Base-by-base conservation (phyloP, 148 eudicot species). In the Chenopodium quinoa region DNA sequence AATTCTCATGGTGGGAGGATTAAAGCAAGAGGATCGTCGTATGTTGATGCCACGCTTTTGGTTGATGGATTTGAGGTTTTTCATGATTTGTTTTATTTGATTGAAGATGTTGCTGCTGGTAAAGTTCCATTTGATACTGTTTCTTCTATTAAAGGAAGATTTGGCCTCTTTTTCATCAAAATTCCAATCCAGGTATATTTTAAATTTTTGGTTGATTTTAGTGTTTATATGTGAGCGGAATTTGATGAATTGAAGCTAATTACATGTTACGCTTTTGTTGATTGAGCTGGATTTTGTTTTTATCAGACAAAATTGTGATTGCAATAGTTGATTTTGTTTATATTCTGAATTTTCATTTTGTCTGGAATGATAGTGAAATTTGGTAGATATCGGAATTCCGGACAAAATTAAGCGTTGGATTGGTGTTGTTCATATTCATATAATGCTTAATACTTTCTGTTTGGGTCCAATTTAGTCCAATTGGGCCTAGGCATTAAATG, bases 81-180 rank as follows among this genome's bases (percentile, higher is more conserved):
- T 29, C 93, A 91, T 71, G 93, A 91, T 85, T 73, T 86, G 23
- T 25, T 91, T 29, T 88, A 89, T 46, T 82, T 91, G 80, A 77
- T 91, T 34, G 89, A 82, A 32, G 93, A 91, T 83, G 76, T 90
- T 67, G 90, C 93, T 27, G 71, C 76, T 65, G 93, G 91, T 22
- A 80, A 76, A 62, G 86, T 91, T 22, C 89, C 89, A 0, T 90
- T 89, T 67, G 93, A 90, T 88, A 89, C 93, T 62, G 81, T 81
- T 66, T 86, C 91, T 0, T 29, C 27, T 37, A 81, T 91, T 25
- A 17, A 71, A 3, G 93, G 93, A 0, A 34, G 75, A 6, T 75
- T 88, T 22, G 86, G 86, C 0, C 27, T 91, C 19, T 75, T 88
- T 20, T 86, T 88, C 37, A 1, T 88, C 13, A 62, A 82, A 1